Evolutionary conservation across 805 yeast genomes (phyloP).

Genomic region (Zygosaccharomyces gambellarensis): DNA sequence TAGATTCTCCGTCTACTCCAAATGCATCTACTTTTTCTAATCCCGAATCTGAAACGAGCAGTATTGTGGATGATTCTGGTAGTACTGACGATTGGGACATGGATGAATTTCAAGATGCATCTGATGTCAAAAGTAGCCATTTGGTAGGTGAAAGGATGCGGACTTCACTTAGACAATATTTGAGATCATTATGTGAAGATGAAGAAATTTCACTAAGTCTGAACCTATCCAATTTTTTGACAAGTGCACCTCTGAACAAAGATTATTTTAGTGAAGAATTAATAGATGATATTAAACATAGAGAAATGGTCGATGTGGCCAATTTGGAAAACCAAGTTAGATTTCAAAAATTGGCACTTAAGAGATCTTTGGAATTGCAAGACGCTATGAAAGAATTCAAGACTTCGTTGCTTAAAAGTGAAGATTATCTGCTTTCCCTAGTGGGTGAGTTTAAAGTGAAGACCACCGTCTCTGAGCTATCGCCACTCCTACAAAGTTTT

Average conservation of each 20-base stretch:
- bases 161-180: slow-evolving; percentile 69
- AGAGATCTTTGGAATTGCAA: slow-evolving; percentile 50
- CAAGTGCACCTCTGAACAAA: slow-evolving; percentile 34
- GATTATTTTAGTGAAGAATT: slow-evolving; percentile 41
- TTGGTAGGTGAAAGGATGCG: slow-evolving; percentile 73
- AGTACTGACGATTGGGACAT: slow-evolving; percentile 11
- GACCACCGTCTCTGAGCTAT: slow-evolving; percentile 48
- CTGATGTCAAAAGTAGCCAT: slow-evolving; percentile 20
- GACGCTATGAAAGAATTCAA: slow-evolving; percentile 57
- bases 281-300: slow-evolving; percentile 47
- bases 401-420: slow-evolving; percentile 44
- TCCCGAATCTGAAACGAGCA: slow-evolving; percentile 2
- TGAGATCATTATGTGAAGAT: slow-evolving; percentile 48
- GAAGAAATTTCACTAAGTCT: slow-evolving; percentile 52
- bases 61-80: slow-evolving; percentile 5
- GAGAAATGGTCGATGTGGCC: slow-evolving; percentile 60
- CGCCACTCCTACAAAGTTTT: slow-evolving; percentile 64
- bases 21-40: not conserved
- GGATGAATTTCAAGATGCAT: slow-evolving; percentile 27
- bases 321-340: slow-evolving; percentile 57
- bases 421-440: slow-evolving; percentile 53
- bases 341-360: slow-evolving; percentile 67
- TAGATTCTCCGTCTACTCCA: slow-evolving; percentile 10
- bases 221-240: slow-evolving; percentile 50
- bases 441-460: slow-evolving; percentile 63